phyloP scores from a whole-genome alignment of 2,329 filamentous ascomycete genomes.

The Fulvia fulva region DNA sequence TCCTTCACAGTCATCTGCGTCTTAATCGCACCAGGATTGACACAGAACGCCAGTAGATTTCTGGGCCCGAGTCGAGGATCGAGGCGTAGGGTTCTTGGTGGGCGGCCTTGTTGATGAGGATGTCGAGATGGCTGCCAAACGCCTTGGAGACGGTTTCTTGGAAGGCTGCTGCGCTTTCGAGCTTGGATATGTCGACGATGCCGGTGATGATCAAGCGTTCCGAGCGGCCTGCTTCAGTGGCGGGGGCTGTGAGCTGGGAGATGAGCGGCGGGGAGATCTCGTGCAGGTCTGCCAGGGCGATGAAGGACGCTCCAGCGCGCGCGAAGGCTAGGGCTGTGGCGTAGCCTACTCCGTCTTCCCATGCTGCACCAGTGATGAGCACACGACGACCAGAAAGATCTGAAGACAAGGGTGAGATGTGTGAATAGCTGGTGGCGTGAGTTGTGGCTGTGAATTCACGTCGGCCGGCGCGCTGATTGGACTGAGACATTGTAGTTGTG shows the following conservation, averaged over 20 bases:
- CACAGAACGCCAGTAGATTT: slow-evolving; percentile 42
- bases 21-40: not conserved
- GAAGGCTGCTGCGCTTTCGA: not conserved
- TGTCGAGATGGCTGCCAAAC: slow-evolving; percentile 26
- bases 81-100: slow-evolving; percentile 9
- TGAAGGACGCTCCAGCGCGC: slow-evolving; percentile 36
- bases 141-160: slow-evolving; percentile 14
- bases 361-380: slow-evolving; percentile 37
- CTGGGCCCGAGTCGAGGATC: slow-evolving; percentile 26
- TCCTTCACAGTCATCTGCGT: not conserved
- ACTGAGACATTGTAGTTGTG: not conserved
- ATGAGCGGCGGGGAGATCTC: not conserved
- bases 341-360: slow-evolving; percentile 32
- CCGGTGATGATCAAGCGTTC: not conserved
- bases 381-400: slow-evolving; percentile 29
- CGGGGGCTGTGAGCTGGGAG: not conserved
- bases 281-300: slow-evolving; percentile 22
- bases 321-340: slow-evolving; percentile 35
- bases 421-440: slow-evolving; percentile 6
- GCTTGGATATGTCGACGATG: not conserved
- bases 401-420: slow-evolving; percentile 4
- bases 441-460: slow-evolving; percentile 5
- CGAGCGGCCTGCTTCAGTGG: not conserved
- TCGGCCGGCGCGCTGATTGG: not conserved
- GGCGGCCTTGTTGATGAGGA: slow-evolving; percentile 38